phyloP scores from a whole-genome alignment of 1,284 basidiomycete species.

The Puccinia triticina region DNA sequence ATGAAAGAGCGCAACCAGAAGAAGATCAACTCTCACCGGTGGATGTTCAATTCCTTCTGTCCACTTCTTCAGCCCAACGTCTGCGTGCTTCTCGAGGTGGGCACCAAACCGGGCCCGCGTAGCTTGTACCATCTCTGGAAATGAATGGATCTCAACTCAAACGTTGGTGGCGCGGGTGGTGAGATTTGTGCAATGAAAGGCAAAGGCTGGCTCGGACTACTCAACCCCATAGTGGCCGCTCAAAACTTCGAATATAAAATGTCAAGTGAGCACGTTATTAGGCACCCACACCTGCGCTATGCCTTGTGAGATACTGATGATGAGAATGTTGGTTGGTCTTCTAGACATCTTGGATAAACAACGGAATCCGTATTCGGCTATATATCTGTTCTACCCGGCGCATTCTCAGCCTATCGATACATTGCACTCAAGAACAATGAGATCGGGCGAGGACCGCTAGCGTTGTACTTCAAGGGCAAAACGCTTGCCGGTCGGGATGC shows the following conservation, averaged over 20 bases:
- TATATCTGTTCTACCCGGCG: constrained; percentile 71
- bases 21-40: constrained; percentile 85
- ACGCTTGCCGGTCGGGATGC: constrained; percentile 84
- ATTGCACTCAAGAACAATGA: constrained; percentile 88
- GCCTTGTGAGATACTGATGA: not conserved
- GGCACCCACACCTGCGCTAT: not conserved
- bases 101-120: constrained; percentile 80
- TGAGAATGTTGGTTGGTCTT: not conserved
- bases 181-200: constrained; percentile 93
- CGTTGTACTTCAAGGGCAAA: constrained; percentile 97
- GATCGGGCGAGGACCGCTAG: constrained; percentile 80
- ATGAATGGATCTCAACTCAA: constrained; percentile 85
- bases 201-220: constrained; percentile 69
- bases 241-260: constrained; percentile 73
- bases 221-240: constrained; percentile 71
- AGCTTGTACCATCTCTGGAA: constrained; percentile 94
- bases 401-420: constrained; percentile 84
- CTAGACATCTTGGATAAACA: constrained; percentile 82
- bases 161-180: constrained; percentile 90
- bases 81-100: constrained; percentile 87
- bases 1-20: constrained; percentile 58
- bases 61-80: constrained; percentile 73
- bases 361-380: constrained; percentile 92
- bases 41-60: constrained; percentile 89
- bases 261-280: constrained; percentile 63